Conservation (phyloP, 192 early-diverging fungal species). For the Backusella morwellensis region DNA sequence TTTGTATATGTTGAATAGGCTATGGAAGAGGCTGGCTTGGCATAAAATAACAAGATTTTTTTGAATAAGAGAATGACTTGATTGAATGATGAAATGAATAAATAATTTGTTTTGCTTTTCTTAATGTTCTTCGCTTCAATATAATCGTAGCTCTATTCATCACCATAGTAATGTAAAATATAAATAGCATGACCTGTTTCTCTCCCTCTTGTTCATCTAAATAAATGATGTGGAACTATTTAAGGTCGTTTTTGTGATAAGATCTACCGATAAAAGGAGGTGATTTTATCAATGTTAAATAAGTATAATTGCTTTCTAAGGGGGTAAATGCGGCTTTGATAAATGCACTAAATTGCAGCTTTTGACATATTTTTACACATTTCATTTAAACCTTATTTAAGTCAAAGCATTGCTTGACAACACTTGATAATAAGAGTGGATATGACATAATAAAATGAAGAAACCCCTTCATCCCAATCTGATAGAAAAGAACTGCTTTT, state of each 20-base stretch:
- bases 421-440: too few relatives aligned
- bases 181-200: neutral
- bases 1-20: slow-evolving; percentile 11
- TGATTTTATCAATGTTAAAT: neutral
- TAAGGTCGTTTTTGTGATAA: neutral
- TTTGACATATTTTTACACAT: neutral
- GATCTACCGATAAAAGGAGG: neutral
- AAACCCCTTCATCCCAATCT: too few relatives aligned
- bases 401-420: too few relatives aligned
- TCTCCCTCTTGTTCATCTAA: neutral
- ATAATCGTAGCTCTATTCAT: too few relatives aligned
- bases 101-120: neutral
- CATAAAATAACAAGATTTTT: slow-evolving; percentile 17
- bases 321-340: neutral
- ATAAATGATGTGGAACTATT: neutral
- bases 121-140: too few relatives aligned
- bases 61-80: neutral
- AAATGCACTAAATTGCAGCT: neutral
- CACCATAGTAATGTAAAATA: neutral
- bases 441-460: too few relatives aligned
- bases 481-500: neutral
- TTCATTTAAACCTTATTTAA: neutral
- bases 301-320: neutral
- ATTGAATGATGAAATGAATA: neutral
- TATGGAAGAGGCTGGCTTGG: slow-evolving; percentile 55